A percentile compares a stretch with the other conserved stretches of the same genome.
Evolutionary conservation across 2,329 filamentous ascomycete genomes (phyloP).

Genomic region (Aspergillus transmontanensis): DNA sequence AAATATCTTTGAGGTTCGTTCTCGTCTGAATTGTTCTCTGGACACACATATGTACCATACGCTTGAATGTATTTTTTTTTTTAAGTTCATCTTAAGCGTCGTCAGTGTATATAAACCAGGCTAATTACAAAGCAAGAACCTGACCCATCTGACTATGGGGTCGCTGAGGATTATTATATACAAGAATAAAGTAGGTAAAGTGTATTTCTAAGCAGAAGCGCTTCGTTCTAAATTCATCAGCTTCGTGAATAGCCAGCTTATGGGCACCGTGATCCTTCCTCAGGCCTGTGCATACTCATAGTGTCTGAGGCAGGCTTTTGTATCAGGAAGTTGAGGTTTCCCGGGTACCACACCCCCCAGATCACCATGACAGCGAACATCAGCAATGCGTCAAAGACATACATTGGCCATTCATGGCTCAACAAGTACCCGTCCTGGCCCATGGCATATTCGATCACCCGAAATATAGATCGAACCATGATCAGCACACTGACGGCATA

Average conservation of each 20-base stretch:
- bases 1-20: not conserved
- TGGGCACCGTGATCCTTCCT: not conserved
- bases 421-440: constrained; percentile 47
- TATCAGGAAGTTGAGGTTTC: not conserved
- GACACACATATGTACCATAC: not conserved
- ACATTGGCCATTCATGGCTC: constrained; percentile 46
- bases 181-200: not conserved
- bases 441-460: constrained; percentile 51
- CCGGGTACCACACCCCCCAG: constrained; percentile 9
- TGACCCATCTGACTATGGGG: not conserved
- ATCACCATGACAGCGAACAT: constrained; percentile 34
- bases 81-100: not conserved
- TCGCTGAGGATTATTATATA: not conserved
- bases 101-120: not conserved
- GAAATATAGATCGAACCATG: constrained; percentile 49
- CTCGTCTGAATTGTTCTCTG: not conserved
- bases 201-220: not conserved
- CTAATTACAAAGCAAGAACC: not conserved
- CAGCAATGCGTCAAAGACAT: constrained; percentile 45
- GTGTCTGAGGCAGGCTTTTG: not conserved
- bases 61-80: not conserved
- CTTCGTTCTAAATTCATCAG: not conserved
- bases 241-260: not conserved
- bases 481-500: constrained; percentile 35
- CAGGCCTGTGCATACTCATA: not conserved